A percentile compares a stretch with the other conserved stretches of the same genome.
These are phyloP conservation scores for Gossypium turneri DNA, from an alignment of 345 rosid species.

Conservation along the genomic window DNA sequence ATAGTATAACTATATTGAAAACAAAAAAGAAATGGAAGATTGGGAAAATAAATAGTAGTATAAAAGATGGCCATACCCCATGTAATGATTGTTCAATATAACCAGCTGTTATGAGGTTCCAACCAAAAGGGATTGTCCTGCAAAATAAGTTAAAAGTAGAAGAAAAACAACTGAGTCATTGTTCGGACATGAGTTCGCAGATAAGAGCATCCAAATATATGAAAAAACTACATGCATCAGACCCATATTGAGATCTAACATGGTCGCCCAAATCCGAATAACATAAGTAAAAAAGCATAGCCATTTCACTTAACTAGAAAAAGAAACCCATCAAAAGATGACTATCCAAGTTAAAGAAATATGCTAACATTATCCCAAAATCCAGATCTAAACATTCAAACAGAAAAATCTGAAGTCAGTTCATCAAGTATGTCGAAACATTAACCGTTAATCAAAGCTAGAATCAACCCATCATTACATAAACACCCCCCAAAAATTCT, in stretches of 20 bases:
- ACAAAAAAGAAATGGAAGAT: neutral
- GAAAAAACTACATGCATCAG: neutral
- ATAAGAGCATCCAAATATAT: neutral
- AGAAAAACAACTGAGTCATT: neutral
- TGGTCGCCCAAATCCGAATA: neutral
- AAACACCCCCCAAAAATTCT: neutral
- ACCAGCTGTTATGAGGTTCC: slow-evolving; percentile 95
- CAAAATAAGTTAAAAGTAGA: neutral
- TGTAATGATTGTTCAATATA: slow-evolving; percentile 71
- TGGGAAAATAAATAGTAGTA: slow-evolving; percentile 4
- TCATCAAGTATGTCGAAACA: neutral
- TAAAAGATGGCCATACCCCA: slow-evolving; percentile 55
- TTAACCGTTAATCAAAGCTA: neutral
- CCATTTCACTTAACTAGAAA: neutral
- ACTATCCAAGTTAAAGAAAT: neutral
- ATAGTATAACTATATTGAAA: slow-evolving; percentile 12
- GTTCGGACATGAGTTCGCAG: neutral
- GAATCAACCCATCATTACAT: neutral
- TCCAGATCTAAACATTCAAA: slow-evolving; percentile 2
- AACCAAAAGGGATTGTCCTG: slow-evolving; percentile 97
- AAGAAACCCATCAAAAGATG: slow-evolving; percentile 1
- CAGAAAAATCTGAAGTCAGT: neutral
- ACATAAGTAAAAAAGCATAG: neutral
- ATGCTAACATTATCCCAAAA: neutral
- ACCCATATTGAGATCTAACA: neutral